phyloP scores from a whole-genome alignment of 2,329 filamentous ascomycete genomes.

The Erysiphe neolycopersici region DNA sequence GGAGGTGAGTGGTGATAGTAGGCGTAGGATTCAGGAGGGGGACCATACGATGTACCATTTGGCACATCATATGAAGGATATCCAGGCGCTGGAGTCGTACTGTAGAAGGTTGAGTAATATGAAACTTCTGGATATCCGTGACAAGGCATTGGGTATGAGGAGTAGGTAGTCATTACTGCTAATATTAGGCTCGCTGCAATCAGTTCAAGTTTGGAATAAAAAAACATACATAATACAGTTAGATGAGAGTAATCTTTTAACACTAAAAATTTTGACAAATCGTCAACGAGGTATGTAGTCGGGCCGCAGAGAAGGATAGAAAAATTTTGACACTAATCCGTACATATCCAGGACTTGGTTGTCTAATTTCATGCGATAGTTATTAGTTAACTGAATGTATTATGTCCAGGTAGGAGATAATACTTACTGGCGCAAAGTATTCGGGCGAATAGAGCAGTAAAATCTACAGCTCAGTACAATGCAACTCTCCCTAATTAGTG shows the following conservation, averaged over 20 bases:
- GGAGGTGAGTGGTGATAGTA: constrained; percentile 7
- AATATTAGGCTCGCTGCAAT: not conserved
- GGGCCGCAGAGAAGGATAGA: constrained; percentile 14
- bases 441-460: not conserved
- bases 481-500: no score
- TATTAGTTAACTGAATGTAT: not conserved
- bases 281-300: constrained; percentile 16
- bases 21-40: constrained; percentile 13
- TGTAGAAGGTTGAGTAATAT: constrained; percentile 3
- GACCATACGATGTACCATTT: constrained; percentile 4
- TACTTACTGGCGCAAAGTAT: not conserved
- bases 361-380: not conserved
- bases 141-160: constrained; percentile 10
- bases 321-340: constrained; percentile 14
- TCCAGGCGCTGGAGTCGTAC: not conserved
- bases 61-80: no score
- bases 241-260: not conserved
- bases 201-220: not conserved
- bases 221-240: not conserved
- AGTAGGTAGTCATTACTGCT: constrained; percentile 10
- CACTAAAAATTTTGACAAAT: constrained; percentile 2
- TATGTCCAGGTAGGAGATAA: not conserved
- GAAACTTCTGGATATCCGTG: constrained; percentile 8
- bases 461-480: not conserved
- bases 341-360: constrained; percentile 14